Evolutionary conservation across 306 rosid species (phyloP), one percentile per base, ranked within the genome.

Genomic region (Lotus japonicus): DNA sequence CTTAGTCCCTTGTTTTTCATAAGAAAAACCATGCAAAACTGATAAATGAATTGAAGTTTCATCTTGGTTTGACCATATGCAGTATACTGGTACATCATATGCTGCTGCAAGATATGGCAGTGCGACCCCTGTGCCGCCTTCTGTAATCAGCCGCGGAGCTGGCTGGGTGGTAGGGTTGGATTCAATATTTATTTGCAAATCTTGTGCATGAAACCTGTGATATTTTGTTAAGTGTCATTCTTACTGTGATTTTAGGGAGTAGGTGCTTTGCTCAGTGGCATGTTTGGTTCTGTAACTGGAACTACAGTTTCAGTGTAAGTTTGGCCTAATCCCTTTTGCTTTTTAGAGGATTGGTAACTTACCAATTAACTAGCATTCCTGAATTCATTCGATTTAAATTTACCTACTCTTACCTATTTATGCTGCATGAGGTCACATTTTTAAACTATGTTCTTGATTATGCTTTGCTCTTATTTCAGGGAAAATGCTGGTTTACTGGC

Each of bases 101-200:
- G 91, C 89, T 2, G 73, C 94, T 13, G 87, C 96, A 28, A 86
- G 91, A 75, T 88, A 88, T 70, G 95, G 89, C 52, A 83, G 91
- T 51, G 97, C 94, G 26, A 88, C 96, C 12, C 96, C 97, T 0
- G 94, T 87, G 80, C 97, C 96, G 11, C 89, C 94, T 66, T 85
- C 89, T 55, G 84, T 91, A 49, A 75, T 88, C 21, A 64, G 96
- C 58, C 96, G 96, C 0, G 91, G 96, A 26, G 78, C 81, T 57
- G 97, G 94, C 65, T 91, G 97, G 96, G 78, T 85, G 87, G 96
- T 88, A 78, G 33, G 33, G 4, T 28, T 2, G 9, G 84, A 67
- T 38, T 44, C 69, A 60, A 28, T 58, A 35, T 49, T 26, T 10
- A 3, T 70, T 74, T 56, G 12, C 36, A 13, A 28, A 49, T 69